A percentile compares a stretch with the other conserved stretches of the same genome.
phyloP scores from a whole-genome alignment of 73 alveolate genomes.

The Durusdinium trenchii region DNA sequence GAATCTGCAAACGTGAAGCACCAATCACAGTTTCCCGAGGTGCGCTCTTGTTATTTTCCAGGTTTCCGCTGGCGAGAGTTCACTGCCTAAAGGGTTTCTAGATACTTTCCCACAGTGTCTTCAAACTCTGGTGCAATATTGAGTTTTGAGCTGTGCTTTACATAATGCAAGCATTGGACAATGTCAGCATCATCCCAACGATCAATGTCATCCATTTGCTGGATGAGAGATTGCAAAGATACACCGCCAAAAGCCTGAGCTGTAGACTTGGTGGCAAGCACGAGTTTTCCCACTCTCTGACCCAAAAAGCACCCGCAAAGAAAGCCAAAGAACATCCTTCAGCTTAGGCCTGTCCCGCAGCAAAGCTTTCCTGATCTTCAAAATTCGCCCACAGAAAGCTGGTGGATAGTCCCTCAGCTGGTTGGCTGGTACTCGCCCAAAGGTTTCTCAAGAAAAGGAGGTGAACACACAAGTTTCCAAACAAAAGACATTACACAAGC shows the following conservation, averaged over 20 bases:
- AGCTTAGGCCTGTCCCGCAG: not conserved
- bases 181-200: conserved; percentile 18
- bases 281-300: not conserved
- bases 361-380: not conserved
- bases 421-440: too few relatives aligned
- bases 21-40: too few relatives aligned
- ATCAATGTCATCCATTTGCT: not conserved
- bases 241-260: not conserved
- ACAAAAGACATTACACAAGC: not conserved
- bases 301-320: not conserved
- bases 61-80: too few relatives aligned
- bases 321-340: not conserved
- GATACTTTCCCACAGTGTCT: not conserved
- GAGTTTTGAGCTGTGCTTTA: not conserved
- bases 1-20: too few relatives aligned
- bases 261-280: too few relatives aligned
- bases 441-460: too few relatives aligned
- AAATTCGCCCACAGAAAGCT: not conserved
- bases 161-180: not conserved
- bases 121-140: not conserved
- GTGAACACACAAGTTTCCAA: not conserved
- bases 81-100: not conserved
- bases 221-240: not conserved
- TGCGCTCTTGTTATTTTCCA: too few relatives aligned
- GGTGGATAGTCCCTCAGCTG: conserved; percentile 27